Evolutionary conservation across 2,329 filamentous ascomycete genomes (phyloP), one percentile per base, ranked within the genome.

Genomic region (Polytolypa hystricis): DNA sequence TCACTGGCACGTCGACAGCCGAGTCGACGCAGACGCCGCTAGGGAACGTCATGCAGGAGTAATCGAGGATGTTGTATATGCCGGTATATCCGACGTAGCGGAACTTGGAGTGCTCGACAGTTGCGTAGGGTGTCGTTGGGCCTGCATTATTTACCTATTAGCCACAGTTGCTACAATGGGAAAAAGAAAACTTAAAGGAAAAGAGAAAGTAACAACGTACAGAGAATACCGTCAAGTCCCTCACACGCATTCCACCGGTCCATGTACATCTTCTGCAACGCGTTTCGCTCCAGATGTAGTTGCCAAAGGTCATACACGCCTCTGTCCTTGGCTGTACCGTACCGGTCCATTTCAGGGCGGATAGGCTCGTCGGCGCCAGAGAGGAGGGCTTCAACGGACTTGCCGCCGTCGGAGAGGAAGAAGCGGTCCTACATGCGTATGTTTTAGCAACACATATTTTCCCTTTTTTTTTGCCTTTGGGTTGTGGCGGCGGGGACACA

Each of bases 11-110:
- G 47, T 78, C 74, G 4, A 74, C 34, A 0, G 33, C 50, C 47
- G 69, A 67, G 37, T 76, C 65, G 0, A 65, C 71, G 30, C 53
- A 37, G 5, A 52, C 38, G 62, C 0, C 71, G 74, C 2, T 77
- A 66, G 0, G 74, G 14, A 79, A 60, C 2, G 70, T 63, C 0
- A 67, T 65, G 21, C 58, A 60, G 1, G 67, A 70, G 39, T 77
- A 77, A 47, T 78, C 73, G 11, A 77, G 46, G 12, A 73, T 38
- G 44, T 78, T 79, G 30, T 74, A 62, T 5, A 61, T 65, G 2
- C 50, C 47, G 1, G 57, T 59, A 41, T 69, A 70, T 30, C 61
- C 67, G 39, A 66, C 60, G 43, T 67, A 62, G 6, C 58, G 62
- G 49, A 65, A 77, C 38, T 64, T 51, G 5, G 49, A 41, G 5